Conservation (phyloP, 2,329 filamentous ascomycete genomes). For the Monilinia laxa region DNA sequence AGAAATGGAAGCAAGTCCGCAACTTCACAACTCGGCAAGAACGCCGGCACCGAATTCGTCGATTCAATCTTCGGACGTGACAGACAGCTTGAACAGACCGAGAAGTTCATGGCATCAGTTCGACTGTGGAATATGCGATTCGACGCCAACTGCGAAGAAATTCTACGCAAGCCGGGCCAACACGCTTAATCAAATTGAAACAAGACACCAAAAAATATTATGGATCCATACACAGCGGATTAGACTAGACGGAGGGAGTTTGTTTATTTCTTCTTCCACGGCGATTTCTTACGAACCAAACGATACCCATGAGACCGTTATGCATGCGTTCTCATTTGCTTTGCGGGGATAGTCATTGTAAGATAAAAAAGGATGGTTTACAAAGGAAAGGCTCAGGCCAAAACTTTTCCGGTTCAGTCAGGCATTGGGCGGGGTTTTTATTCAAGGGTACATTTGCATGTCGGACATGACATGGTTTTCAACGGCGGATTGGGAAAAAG, state of each 20-base stretch:
- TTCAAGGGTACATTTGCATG: slow-evolving; percentile 21
- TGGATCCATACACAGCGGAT: slow-evolving; percentile 19
- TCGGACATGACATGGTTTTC: slow-evolving; percentile 11
- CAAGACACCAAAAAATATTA: slow-evolving; percentile 14
- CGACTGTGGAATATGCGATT: slow-evolving; percentile 81
- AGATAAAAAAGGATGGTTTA: slow-evolving; percentile 25
- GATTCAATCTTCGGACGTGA: slow-evolving; percentile 93
- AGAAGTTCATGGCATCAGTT: slow-evolving; percentile 79
- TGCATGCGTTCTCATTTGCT: slow-evolving; percentile 23
- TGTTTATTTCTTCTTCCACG: slow-evolving; percentile 26
- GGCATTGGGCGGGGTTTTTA: slow-evolving; percentile 23
- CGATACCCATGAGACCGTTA: slow-evolving; percentile 24
- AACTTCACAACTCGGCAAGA: slow-evolving; percentile 76
- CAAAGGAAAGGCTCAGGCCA: slow-evolving; percentile 22
- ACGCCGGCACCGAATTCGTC: slow-evolving; percentile 91
- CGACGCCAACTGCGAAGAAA: slow-evolving; percentile 92
- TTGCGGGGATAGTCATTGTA: slow-evolving; percentile 23
- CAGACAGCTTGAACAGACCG: slow-evolving; percentile 82
- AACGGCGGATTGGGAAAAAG: slow-evolving; percentile 20
- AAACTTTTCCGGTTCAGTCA: slow-evolving; percentile 24
- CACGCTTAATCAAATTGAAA: slow-evolving; percentile 26
- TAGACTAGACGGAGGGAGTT: slow-evolving; percentile 24
- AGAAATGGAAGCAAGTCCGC: slow-evolving; percentile 66
- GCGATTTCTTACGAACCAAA: slow-evolving; percentile 24
- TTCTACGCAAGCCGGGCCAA: slow-evolving; percentile 59